Base-by-base conservation (phyloP, 176 grass and related monocot species). In the bread wheat (Triticum aestivum) region DNA sequence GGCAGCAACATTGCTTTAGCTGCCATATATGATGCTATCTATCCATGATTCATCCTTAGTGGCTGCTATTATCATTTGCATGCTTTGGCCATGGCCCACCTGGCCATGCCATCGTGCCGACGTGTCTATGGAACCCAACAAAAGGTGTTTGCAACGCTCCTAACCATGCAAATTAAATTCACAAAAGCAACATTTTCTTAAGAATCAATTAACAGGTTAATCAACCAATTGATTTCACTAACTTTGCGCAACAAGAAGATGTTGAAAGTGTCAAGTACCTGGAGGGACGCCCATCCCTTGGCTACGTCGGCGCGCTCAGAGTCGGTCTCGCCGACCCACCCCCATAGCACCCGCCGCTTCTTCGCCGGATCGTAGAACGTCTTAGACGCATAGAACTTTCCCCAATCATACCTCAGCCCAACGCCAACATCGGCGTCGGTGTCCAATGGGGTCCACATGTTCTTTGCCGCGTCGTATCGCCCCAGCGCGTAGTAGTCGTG, bases 371-470 rank as follows among this genome's bases (percentile, higher is more conserved):
- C 97, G 34, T 91, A 98, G 88, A 98, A 98, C 1, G 96, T 92
- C 86, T 98, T 98, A 27, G 96, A 92, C 3, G 94, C 97, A 69
- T 99, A 96, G 83, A 99, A 94, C 75, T 91, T 92, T 2, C 97
- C 97, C 97, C 97, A 98, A 79, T 98, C 97, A 44, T 98, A 98
- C 39, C 97, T 81, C 33, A 98, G 78, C 10, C 97, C 97, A 9
- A 85, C 78, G 62, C 97, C 94, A 5, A 96, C 90, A 83, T 98
- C 96, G 0, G 38, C 62, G 0, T 66, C 80, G 11, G 73, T 13
- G 61, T 96, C 91, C 0, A 90, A 11, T 7, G 97, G 94, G 54
- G 51, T 56, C 94, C 94, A 99, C 1, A 15, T 6, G 85, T 99
- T 96, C 5, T 11, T 42, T 2, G 49, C 24, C 0, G 83, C 61